Base-by-base conservation (phyloP, 2,329 filamentous ascomycete species). In the Colletotrichum trifolii region DNA sequence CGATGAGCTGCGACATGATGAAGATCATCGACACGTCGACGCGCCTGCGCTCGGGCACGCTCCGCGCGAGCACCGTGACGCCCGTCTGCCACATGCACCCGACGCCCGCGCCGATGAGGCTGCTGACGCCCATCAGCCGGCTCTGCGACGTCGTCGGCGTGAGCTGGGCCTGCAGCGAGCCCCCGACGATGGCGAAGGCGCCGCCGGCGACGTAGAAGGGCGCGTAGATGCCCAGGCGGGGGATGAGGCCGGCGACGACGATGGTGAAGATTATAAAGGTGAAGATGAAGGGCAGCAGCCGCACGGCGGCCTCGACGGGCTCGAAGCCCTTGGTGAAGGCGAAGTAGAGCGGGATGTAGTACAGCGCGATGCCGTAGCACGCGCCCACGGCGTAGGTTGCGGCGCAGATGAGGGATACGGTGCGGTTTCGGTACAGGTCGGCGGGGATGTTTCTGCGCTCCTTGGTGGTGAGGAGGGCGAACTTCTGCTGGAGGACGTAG, bases 281-380 rank as follows among this genome's bases (percentile, higher is more conserved):
- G 17, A 78, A 69, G 56, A 82, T 78, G 67, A 79, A 79, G 2
- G 81, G 82, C 2, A 84, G 72, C 1, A 83, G 70, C 3, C 77
- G 74, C 1, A 80, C 75, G 1, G 76, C 81, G 4, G 81, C 76
- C n/a, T 74, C 60, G 4, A 83, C 69, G 0, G 81, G 76, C 3
- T 69, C 74, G 36, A 82, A 77, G 4, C 79, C 79, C 3, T 74
- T 76, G 0, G 77, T 77, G 69, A 87, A 87, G 62, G 84, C 81
- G 71, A 87, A 87, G 73, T 79, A 86, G 0, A 87, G 73, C 0
- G 85, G 85, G 8, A 83, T 80, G 72, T 83, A 87, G 73, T 87
- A 87, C 7, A 83, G 74, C 0, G 77, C 69, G 49, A 81, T 73
- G 12, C 78, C 80, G 63, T 79, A 76, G 8, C 73, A 73, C 3